phyloP scores from a whole-genome alignment of 2,329 filamentous ascomycete species.

The Macrophomina tecta region DNA sequence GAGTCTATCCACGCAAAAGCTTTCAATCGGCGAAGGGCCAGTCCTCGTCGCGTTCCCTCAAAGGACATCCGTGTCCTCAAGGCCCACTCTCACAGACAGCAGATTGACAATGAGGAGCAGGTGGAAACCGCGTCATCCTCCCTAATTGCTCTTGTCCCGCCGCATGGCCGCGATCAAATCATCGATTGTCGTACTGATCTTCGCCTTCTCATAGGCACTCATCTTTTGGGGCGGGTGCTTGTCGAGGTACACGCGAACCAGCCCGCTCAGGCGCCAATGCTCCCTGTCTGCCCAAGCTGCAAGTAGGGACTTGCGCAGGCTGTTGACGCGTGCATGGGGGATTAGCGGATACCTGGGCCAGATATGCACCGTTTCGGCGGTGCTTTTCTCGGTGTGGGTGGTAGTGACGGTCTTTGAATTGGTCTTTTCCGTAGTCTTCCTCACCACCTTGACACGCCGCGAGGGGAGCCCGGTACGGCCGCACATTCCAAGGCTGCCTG shows the following conservation, averaged over 20 bases:
- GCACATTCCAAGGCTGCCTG: too few relatives aligned
- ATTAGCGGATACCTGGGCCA: constrained; percentile 2
- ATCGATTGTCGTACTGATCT: not conserved
- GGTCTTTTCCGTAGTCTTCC: too few relatives aligned
- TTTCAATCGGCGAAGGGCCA: not conserved
- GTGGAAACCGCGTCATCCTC: not conserved
- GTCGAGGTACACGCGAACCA: not conserved
- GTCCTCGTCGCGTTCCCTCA: not conserved
- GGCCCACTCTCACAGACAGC: not conserved
- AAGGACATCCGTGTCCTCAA: not conserved
- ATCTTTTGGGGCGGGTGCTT: not conserved
- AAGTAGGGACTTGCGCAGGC: not conserved
- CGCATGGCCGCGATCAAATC: not conserved
- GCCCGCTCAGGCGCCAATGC: not conserved
- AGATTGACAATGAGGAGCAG: not conserved
- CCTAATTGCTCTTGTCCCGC: not conserved
- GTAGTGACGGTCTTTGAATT: too few relatives aligned
- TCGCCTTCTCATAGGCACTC: not conserved
- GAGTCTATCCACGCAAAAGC: too few relatives aligned
- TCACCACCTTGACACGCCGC: too few relatives aligned
- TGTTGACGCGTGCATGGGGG: not conserved
- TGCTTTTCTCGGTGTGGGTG: too few relatives aligned
- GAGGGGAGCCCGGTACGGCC: too few relatives aligned
- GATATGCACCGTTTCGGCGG: too few relatives aligned
- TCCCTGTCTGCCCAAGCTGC: not conserved